Conservation (phyloP, 805 yeast species). For the Pichia cephalocereana region DNA sequence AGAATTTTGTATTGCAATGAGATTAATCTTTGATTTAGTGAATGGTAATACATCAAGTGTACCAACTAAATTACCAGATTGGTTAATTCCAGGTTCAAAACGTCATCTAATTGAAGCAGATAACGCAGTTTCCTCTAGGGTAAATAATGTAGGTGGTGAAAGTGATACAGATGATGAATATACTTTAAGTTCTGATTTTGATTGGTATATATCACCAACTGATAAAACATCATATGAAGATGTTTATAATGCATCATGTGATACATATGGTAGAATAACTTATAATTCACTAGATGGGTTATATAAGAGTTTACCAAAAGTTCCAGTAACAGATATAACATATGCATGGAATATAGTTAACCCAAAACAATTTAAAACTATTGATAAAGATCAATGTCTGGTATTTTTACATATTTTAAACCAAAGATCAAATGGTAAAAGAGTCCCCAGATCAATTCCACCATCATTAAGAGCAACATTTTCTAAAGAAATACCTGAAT, state of each 20-base stretch:
- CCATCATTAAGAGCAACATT: constrained; percentile 85
- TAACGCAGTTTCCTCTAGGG: constrained; percentile 40
- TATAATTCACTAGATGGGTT: constrained; percentile 64
- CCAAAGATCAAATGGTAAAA: constrained; percentile 69
- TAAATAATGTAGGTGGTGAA: constrained; percentile 22
- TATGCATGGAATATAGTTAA: constrained; percentile 94
- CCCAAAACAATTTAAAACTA: constrained; percentile 78
- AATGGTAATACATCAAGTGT: constrained; percentile 52
- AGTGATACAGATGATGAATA: constrained; percentile 59
- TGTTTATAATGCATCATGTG: constrained; percentile 65
- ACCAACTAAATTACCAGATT: constrained; percentile 72
- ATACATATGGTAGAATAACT: constrained; percentile 68
- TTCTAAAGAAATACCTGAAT: constrained; percentile 73
- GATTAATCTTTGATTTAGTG: constrained; percentile 83
- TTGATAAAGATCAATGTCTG: constrained; percentile 87
- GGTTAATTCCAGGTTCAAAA: constrained; percentile 90
- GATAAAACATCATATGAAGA: constrained; percentile 74
- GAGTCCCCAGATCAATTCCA: constrained; percentile 93
- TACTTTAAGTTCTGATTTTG: constrained; percentile 58
- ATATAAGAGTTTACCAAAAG: constrained; percentile 56
- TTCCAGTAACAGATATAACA: constrained; percentile 77
- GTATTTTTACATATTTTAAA: constrained; percentile 86
- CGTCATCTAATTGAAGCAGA: constrained; percentile 81
- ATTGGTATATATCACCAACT: constrained; percentile 93
- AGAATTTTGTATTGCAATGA: constrained; percentile 96